Evolutionary conservation across 192 early-diverging fungal genomes (phyloP).

Genomic region (Coemansia sp.): DNA sequence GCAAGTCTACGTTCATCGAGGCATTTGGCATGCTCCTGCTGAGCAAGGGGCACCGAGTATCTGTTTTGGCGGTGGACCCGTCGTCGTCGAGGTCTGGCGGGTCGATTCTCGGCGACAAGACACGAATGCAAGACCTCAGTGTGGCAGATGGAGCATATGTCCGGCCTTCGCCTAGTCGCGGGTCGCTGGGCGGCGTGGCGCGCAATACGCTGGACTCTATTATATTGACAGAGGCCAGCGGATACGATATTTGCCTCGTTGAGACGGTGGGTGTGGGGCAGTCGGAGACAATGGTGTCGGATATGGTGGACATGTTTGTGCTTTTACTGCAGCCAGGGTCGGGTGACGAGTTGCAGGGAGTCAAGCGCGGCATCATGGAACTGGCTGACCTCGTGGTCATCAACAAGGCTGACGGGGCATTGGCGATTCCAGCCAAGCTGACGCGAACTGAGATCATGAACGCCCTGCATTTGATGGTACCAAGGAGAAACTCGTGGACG

Average conservation of each 20-base stretch:
- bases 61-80: constrained; percentile 82
- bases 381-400: constrained; percentile 78
- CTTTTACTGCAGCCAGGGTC: constrained; percentile 75
- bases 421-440: constrained; percentile 61
- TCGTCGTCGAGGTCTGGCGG: constrained; percentile 78
- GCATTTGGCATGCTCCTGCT: constrained; percentile 75
- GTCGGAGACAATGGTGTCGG: constrained; percentile 81
- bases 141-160: constrained; percentile 63
- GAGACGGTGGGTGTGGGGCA: constrained; percentile 89
- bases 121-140: constrained; percentile 77
- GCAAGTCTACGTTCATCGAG: constrained; percentile 87
- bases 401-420: constrained; percentile 76
- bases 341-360: constrained; percentile 86
- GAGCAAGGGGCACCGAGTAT: constrained; percentile 64
- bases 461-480: constrained; percentile 35
- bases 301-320: constrained; percentile 87
- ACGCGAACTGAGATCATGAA: constrained; percentile 59
- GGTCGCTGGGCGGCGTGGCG: constrained; percentile 75
- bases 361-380: constrained; percentile 88
- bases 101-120: constrained; percentile 84
- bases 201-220: constrained; percentile 81
- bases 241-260: constrained; percentile 75
- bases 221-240: constrained; percentile 74
- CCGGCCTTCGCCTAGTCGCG: constrained; percentile 72
- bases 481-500: constrained; percentile 22